Evolutionary conservation across 202 grass and related monocot species (phyloP).

Genomic region (Saccharum hybrid): DNA sequence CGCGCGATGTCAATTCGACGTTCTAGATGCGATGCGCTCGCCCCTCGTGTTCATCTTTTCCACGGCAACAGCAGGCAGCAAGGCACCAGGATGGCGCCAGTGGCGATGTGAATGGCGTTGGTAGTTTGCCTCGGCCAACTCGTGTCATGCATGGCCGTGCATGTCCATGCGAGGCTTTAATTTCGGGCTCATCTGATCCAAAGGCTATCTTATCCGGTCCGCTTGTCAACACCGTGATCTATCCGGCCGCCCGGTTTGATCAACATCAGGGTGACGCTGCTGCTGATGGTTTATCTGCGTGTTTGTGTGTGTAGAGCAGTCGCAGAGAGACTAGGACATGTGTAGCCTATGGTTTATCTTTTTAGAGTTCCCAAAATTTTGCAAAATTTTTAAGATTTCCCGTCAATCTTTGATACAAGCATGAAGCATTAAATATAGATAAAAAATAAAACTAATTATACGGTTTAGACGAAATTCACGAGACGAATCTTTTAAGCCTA

Average conservation of each 20-base stretch:
- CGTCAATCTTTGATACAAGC: too few species aligned
- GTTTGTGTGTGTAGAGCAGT: neutral
- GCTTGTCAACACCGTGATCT: neutral
- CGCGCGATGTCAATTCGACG: neutral
- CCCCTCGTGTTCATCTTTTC: neutral
- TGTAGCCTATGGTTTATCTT: too few species aligned
- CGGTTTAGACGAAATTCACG: too few species aligned
- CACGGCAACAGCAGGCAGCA: neutral
- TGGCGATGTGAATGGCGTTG: too few species aligned
- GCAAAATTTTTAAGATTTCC: too few species aligned
- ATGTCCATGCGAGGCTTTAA: neutral
- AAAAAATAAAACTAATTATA: too few species aligned
- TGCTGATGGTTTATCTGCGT: neutral
- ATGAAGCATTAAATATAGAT: too few species aligned
- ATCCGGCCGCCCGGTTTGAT: neutral
- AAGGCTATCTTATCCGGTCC: conserved; percentile 6
- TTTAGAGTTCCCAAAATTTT: too few species aligned
- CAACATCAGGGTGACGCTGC: neutral
- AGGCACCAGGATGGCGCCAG: too few species aligned
- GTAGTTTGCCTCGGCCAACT: too few species aligned
- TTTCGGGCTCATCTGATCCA: neutral
- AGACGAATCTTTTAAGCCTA: too few species aligned
- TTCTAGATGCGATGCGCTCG: neutral
- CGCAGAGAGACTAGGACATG: neutral
- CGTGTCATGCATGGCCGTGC: too few species aligned